phyloP scores from a whole-genome alignment of 2,329 filamentous ascomycete genomes.

The Colletotrichum somersetense region DNA sequence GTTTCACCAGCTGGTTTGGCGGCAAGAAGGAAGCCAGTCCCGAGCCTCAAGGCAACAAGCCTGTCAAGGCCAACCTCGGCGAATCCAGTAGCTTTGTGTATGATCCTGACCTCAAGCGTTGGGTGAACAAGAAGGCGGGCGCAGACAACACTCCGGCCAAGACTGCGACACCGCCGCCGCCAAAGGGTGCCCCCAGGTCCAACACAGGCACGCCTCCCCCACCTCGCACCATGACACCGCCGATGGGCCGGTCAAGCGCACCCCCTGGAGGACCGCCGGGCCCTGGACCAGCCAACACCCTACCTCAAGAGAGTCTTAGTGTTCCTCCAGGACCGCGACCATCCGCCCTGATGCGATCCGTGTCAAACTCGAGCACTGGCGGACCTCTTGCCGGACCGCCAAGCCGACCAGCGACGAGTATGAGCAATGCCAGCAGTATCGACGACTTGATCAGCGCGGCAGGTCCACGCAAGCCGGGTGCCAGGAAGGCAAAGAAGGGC shows the following conservation, averaged over 20 bases:
- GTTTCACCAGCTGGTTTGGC: slow-evolving; percentile 87
- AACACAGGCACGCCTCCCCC: slow-evolving; percentile 65
- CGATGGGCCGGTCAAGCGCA: slow-evolving; percentile 46
- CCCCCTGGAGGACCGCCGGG: slow-evolving; percentile 41
- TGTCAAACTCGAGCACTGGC: slow-evolving; percentile 59
- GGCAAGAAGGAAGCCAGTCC: slow-evolving; percentile 72
- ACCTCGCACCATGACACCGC: slow-evolving; percentile 52
- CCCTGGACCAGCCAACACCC: slow-evolving; percentile 46
- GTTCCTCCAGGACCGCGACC: slow-evolving; percentile 42
- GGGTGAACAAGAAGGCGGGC: slow-evolving; percentile 95
- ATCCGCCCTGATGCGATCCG: slow-evolving; percentile 59
- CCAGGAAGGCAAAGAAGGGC: slow-evolving; percentile 82
- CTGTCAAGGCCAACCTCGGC: slow-evolving; percentile 93
- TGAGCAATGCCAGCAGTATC: slow-evolving; percentile 94
- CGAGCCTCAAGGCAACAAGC: slow-evolving; percentile 63
- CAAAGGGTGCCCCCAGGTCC: slow-evolving; percentile 70
- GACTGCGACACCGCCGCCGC: slow-evolving; percentile 82
- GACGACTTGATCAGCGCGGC: slow-evolving; percentile 89
- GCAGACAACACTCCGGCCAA: slow-evolving; percentile 71
- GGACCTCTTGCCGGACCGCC: slow-evolving; percentile 65
- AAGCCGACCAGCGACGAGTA: slow-evolving; percentile 80
- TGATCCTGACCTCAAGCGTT: slow-evolving; percentile 95
- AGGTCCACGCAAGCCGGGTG: slow-evolving; percentile 73
- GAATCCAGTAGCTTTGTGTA: slow-evolving; percentile 95
- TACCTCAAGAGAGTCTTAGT: slow-evolving; percentile 53